phyloP scores from a whole-genome alignment of 352 stramenopile species.

The Pythium oligandrum region DNA sequence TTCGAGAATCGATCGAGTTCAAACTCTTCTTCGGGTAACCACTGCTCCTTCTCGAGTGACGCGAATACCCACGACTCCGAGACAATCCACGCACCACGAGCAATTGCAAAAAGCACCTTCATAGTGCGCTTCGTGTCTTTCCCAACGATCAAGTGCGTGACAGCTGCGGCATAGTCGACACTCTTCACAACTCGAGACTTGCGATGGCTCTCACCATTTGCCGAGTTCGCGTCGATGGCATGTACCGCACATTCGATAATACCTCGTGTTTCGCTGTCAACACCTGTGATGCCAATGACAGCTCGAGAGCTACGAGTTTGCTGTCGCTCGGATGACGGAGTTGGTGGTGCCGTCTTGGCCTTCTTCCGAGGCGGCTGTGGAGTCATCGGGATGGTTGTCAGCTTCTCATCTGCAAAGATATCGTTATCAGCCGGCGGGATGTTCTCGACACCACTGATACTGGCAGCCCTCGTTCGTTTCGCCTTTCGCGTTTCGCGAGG shows the following conservation, averaged over 20 bases:
- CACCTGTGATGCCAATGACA: slow-evolving; percentile 74
- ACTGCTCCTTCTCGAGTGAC: slow-evolving; percentile 67
- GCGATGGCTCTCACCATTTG: slow-evolving; percentile 35
- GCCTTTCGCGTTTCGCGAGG: no score
- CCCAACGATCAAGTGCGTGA: slow-evolving; percentile 77
- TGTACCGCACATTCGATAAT: slow-evolving; percentile 76
- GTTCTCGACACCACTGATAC: no score
- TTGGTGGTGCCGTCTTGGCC: no score
- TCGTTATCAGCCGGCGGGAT: no score
- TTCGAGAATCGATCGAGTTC: slow-evolving; percentile 53
- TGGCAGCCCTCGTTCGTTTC: no score
- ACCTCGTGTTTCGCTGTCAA: slow-evolving; percentile 45
- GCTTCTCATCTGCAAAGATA: no score
- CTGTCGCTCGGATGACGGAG: no score
- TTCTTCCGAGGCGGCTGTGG: no score
- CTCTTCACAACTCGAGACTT: slow-evolving; percentile 79
- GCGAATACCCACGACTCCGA: slow-evolving; percentile 76
- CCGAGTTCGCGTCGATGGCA: slow-evolving; percentile 65
- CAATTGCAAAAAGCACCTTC: slow-evolving; percentile 83
- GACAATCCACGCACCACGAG: slow-evolving; percentile 74
- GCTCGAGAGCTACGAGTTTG: slow-evolving; percentile 11
- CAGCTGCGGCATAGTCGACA: slow-evolving; percentile 55
- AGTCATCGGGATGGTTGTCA: no score
- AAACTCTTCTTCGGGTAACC: slow-evolving; percentile 64
- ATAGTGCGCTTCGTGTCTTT: slow-evolving; percentile 69